These are phyloP conservation scores for Lactuca sativa DNA, from an alignment of 129 eudicot genomes.

Conservation along the genomic window DNA sequence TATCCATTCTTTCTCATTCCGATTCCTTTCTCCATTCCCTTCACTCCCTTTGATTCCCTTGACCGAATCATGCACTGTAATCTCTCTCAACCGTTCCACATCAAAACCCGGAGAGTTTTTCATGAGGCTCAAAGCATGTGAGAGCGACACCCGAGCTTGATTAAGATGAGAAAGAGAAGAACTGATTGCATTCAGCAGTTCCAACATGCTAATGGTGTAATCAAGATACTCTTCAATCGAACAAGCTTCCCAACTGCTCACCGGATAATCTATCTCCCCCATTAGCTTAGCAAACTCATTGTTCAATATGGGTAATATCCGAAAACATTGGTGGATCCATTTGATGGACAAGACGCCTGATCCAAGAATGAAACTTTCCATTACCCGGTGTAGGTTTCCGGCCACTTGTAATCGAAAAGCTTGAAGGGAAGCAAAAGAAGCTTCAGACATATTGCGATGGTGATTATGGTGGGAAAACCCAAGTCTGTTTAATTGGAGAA, in stretches of 20 bases:
- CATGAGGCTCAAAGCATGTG: conserved; percentile 42
- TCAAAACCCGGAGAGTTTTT: conserved; percentile 27
- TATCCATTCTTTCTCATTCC: conserved; percentile 37
- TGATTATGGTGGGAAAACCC: conserved; percentile 32
- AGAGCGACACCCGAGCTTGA: conserved; percentile 43
- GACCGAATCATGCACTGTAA: conserved; percentile 16
- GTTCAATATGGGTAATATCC: conserved; percentile 36
- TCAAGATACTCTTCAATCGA: conserved; percentile 52
- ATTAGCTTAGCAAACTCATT: conserved; percentile 58
- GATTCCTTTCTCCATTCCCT: conserved; percentile 2
- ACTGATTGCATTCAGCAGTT: conserved; percentile 45
- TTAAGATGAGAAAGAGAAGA: conserved; percentile 49
- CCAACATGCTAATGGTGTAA: conserved; percentile 55
- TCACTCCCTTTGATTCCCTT: conserved; percentile 27
- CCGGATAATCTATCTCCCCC: conserved; percentile 60
- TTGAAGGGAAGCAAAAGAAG: conserved; percentile 36
- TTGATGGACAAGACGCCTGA: conserved; percentile 42
- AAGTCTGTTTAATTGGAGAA: conserved; percentile 37
- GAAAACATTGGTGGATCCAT: conserved; percentile 50
- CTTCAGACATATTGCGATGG: conserved; percentile 24
- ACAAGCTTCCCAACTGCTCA: conserved; percentile 51
- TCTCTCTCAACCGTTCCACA: conserved; percentile 15
- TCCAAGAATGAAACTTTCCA: conserved; percentile 30
- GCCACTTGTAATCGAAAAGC: conserved; percentile 46
- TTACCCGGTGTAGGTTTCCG: conserved; percentile 20